Base-by-base conservation (phyloP, 176 grass and related monocot genomes). In the Echinochloa phyllopogon region DNA sequence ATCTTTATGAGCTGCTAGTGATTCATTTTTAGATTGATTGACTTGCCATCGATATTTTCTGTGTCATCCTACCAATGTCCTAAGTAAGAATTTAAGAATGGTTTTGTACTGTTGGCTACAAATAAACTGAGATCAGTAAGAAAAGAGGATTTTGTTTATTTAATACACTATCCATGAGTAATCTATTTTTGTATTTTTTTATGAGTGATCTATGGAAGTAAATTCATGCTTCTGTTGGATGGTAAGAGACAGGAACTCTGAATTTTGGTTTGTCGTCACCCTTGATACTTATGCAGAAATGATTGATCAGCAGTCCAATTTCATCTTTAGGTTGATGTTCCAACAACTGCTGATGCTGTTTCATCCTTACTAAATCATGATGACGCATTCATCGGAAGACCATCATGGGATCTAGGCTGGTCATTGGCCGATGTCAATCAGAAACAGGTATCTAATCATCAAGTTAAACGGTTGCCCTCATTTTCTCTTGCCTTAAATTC, bases 361-460 rank as follows among this genome's bases (percentile, higher is more conserved):
- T 82, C 83, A 75, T 94, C 96, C 68, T 82, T 98, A 65, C 39
- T 95, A 77, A 88, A 82, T 73, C 87, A 78, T 42, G 84, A 88
- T 6, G 82, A 80, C 52, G 51, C 84, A 80, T 88, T 82, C 72
- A 82, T 48, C 49, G 85, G 88, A 86, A 87, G 63, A 78, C 84
- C 78, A 52, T 85, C 96, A 42, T 98, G 96, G 96, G 85, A 92
- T 90, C 27, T 98, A 24, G 93, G 96, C 75, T 98, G 93, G 93
- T 85, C 93, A 81, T 81, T 94, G 82, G 76, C 72, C 7, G 58
- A 64, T 69, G 84, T 64, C 11, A 95, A 95, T 69, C 68, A 76
- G 52, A 96, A 89, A 78, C 89, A 96, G 89, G 94, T 96, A 65
- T 42, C 3, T 79, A 74, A 9, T 83, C n/a, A 63, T 67, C 76